Base-by-base conservation (phyloP, 1,284 basidiomycete genomes). In the Sphagnurus paluster region DNA sequence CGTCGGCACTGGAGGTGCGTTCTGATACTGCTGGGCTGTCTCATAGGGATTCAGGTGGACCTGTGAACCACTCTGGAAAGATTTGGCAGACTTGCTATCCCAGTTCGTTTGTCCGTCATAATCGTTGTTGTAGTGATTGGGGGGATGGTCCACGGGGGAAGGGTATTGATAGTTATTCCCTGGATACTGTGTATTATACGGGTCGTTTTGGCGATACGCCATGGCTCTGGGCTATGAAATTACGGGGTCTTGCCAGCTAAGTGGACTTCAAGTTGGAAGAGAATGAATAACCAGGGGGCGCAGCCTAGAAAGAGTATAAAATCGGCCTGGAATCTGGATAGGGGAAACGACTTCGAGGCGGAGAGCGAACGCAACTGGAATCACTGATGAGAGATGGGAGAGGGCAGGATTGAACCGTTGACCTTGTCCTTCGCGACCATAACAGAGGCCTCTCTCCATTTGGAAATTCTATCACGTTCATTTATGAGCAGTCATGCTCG, bases 1-100 rank as follows among this genome's bases (percentile, higher is more conserved):
- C n/a, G 65, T 45, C 25, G 84, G 83, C 17, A 85, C 67, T 4
- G 81, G 77, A 13, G 80, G 76, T 14, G 67, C 60, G n/a, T n/a
- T n/a, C n/a, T n/a, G n/a, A n/a, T n/a, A n/a, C 37, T 68, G 54
- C 56, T 82, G 75, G 62, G 69, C 72, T 75, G 79, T 79, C 51
- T 79, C 80, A 45, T 85, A 78, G 14, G 81, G 74, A 48, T 78
- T 78, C 52, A 90, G 78, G 62, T 88, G 85, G 10, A 70, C 77
- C 58, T 89, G 85, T 5, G 87, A 90, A 63, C 80, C 79, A 49
- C 81, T 84, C 60, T 81, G 72, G 63, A 80, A 80, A 17, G 84
- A 87, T 53, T 82, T 82, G 37, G 71, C 62, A 4, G 79, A 82
- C 57, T 81, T 82, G 36, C 68, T 53, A 46, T 89, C 85, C 84